Conservation (phyloP, 768 basidiomycete genomes). For the Hygrocybe coccinea region DNA sequence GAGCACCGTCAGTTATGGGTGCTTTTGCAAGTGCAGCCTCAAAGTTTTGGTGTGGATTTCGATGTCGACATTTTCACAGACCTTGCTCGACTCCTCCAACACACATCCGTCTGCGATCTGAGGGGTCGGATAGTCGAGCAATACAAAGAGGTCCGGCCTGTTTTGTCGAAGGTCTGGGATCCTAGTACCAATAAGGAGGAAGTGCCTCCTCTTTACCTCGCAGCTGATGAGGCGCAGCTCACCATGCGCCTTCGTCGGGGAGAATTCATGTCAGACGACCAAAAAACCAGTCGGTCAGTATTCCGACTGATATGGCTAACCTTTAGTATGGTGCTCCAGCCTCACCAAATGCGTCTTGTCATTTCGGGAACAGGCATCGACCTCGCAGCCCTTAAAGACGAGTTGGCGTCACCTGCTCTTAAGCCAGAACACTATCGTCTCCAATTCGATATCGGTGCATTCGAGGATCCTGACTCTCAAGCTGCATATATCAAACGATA, state of each 20-base stretch:
- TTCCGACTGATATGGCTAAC: background rate
- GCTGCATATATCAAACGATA: conserved; percentile 8
- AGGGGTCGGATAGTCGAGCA: background rate
- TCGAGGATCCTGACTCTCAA: conserved; percentile 3
- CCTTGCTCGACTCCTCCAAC: background rate
- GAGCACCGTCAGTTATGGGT: conserved; percentile 6
- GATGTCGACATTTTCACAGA: background rate
- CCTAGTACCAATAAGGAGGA: background rate
- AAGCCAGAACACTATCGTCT: background rate
- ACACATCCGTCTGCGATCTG: background rate
- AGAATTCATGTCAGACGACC: conserved; percentile 1
- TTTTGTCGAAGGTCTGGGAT: background rate
- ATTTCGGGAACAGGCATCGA: conserved; percentile 6
- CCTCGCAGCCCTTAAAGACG: background rate
- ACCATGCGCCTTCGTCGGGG: background rate
- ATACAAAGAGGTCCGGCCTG: background rate
- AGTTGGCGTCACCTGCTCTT: background rate
- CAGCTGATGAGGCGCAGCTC: background rate
- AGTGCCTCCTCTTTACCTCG: background rate
- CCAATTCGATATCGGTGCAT: conserved; percentile 5
- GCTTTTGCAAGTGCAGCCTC: conserved; percentile 7
- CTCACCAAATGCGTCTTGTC: conserved; percentile 4
- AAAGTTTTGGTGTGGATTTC: background rate
- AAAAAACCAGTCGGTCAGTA: background rate
- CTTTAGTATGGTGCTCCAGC: background rate